phyloP scores from a whole-genome alignment of 129 eudicot species.

The Dittrichia graveolens region DNA sequence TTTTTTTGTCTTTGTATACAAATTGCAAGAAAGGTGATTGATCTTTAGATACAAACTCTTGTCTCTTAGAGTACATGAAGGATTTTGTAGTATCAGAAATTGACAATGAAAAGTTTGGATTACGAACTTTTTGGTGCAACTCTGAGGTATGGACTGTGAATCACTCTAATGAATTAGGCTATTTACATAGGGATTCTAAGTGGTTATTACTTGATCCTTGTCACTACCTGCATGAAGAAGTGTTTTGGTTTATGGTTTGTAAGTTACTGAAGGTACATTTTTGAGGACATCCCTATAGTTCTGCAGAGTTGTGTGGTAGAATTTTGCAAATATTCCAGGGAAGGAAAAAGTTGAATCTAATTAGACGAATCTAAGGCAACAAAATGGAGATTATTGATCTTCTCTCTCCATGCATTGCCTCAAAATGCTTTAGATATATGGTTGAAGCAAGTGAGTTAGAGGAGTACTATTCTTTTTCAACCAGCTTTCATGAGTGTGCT shows the following conservation, averaged over 20 bases:
- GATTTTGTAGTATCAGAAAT: not conserved
- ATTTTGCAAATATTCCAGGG: not conserved
- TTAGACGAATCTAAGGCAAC: too few species aligned
- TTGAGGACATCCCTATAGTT: constrained; percentile 4
- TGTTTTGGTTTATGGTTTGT: not conserved
- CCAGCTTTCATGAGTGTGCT: not conserved
- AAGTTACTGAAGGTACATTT: not conserved
- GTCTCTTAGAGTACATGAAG: constrained; percentile 6
- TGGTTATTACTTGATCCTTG: not conserved
- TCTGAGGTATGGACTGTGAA: not conserved
- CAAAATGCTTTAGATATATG: not conserved
- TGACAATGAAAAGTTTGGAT: constrained; percentile 1
- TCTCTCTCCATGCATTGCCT: not conserved
- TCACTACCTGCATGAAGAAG: not conserved
- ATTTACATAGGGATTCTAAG: not conserved
- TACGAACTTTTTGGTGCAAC: not conserved
- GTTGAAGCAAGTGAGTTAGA: not conserved
- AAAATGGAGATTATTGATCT: not conserved
- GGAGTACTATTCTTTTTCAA: not conserved
- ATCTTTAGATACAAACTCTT: not conserved
- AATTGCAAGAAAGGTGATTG: constrained; percentile 15
- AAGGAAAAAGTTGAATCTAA: too few species aligned
- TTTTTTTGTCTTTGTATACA: not conserved
- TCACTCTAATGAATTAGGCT: not conserved
- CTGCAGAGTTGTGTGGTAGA: not conserved